phyloP scores from a whole-genome alignment of 768 basidiomycete species.

The Russula sp. region DNA sequence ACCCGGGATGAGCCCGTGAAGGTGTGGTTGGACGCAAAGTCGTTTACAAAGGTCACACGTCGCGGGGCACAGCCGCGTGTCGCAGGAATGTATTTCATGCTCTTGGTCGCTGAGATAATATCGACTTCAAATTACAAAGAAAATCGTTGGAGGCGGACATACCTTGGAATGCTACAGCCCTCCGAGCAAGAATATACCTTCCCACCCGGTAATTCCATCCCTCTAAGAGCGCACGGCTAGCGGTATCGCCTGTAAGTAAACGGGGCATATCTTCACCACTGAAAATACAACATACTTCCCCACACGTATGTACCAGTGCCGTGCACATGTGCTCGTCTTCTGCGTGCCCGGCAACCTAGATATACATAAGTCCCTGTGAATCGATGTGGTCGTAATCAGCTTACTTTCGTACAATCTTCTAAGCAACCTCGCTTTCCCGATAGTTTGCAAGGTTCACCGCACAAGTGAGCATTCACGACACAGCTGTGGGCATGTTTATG shows the following conservation, averaged over 20 bases:
- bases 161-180: slow-evolving; percentile 11
- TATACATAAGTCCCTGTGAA: neutral
- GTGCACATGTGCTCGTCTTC: slow-evolving; percentile 51
- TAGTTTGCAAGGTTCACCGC: slow-evolving; percentile 46
- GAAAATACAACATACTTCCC: slow-evolving; percentile 36
- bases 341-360: slow-evolving; percentile 42
- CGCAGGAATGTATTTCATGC: slow-evolving; percentile 47
- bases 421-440: slow-evolving; percentile 46
- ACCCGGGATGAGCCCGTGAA: slow-evolving; percentile 42
- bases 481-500: slow-evolving; percentile 37
- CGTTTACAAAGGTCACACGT: slow-evolving; percentile 51
- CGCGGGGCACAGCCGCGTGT: slow-evolving; percentile 47
- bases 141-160: neutral
- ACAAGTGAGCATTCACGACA: slow-evolving; percentile 40
- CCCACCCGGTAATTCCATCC: slow-evolving; percentile 3
- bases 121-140: neutral
- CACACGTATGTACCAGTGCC: slow-evolving; percentile 49
- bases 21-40: slow-evolving; percentile 44
- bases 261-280: too few relatives aligned
- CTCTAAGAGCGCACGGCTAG: slow-evolving; percentile 21
- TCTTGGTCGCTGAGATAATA: slow-evolving; percentile 34
- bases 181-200: slow-evolving; percentile 16
- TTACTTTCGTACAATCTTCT: slow-evolving; percentile 46
- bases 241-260: neutral
- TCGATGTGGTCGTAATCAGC: neutral